Evolutionary conservation across 257 asterid species (phyloP).

Genomic region (Ajuga chamaepitys): DNA sequence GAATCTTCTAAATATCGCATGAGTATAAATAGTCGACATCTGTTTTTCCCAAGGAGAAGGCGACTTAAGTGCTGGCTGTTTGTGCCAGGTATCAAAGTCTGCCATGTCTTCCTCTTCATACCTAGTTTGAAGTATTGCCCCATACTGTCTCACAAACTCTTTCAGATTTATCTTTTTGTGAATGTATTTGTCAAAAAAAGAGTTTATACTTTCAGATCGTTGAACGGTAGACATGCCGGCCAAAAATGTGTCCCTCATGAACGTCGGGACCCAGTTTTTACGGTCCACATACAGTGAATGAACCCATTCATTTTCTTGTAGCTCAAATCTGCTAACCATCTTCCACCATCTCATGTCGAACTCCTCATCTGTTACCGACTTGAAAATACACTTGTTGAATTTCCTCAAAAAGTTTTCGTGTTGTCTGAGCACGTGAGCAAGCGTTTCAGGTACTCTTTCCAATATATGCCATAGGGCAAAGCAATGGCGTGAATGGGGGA

Average conservation of each 20-base stretch:
- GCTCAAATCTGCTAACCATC: slow-evolving; percentile 83
- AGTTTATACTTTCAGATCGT: slow-evolving; percentile 72
- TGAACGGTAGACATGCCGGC: slow-evolving; percentile 80
- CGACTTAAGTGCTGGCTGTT: slow-evolving; percentile 92
- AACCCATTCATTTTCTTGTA: slow-evolving; percentile 91
- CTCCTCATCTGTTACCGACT: slow-evolving; percentile 75
- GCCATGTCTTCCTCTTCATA: slow-evolving; percentile 93
- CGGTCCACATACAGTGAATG: slow-evolving; percentile 75
- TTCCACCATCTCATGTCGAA: slow-evolving; percentile 99
- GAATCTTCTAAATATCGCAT: slow-evolving; percentile 78
- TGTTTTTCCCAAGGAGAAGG: slow-evolving; percentile 99
- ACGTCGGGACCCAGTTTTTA: slow-evolving; percentile 77
- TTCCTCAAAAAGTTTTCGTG: slow-evolving; percentile 60
- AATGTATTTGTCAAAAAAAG: slow-evolving; percentile 78
- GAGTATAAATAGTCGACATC: slow-evolving; percentile 86
- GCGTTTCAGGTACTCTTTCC: slow-evolving; percentile 65
- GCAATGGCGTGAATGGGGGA: slow-evolving; percentile 69
- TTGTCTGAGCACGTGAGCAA: slow-evolving; percentile 54
- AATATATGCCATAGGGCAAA: slow-evolving; percentile 87
- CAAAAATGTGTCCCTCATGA: slow-evolving; percentile 63
- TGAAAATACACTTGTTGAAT: slow-evolving; percentile 78
- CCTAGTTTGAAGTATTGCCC: slow-evolving; percentile 68
- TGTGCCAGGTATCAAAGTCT: slow-evolving; percentile 91
- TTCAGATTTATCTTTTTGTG: slow-evolving; percentile 76
- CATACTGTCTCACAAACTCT: slow-evolving; percentile 87